Evolutionary conservation across 352 stramenopile species (phyloP), one percentile per base, ranked within the genome.

Genomic region (Thalassiosira oceanica): DNA sequence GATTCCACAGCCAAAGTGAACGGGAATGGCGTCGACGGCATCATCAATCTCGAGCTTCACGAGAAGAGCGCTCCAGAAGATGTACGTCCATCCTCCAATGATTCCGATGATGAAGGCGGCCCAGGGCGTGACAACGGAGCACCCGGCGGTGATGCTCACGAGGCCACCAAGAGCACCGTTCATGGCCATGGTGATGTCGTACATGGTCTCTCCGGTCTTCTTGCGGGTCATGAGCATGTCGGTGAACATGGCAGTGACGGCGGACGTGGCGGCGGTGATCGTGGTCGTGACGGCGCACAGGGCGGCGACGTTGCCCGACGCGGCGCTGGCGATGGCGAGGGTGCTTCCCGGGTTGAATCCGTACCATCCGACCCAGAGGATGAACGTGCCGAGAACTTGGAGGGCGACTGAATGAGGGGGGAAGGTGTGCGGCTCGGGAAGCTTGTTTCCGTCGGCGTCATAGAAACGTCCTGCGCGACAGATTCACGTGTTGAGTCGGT

Each of bases 291-390:
- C 85, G 28, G 87, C 84, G 6, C 61, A 49, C 13, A 81, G 73
- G 10, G 48, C 48, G 3, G 33, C 29, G 21, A 58, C 31, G 15
- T 68, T 45, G 11, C 57, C 72, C 15, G 48, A 43, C 6, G 61
- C 46, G n/a, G 50, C 50, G 20, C 52, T 74, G 23, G 52, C 57
- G 72, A 90, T 90, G n/a, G 29, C 65, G 21, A 92, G 58, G 31
- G 88, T 89, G 28, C 83, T 93, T 36, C 89, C 90, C 49, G 74
- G 76, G 68, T 94, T 94, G 78, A 94, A 94, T 31, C 87, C 85
- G 36, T 23, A 39, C 39, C 13, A 64, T 60, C 89, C 88, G 53
- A 94, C 90, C 89, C 89, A 94, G n/a, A 94, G 79, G 31, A 93
- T 81, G 63, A 94, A 84, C 11, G 81, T 91, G 37, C 84, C 82